These are phyloP conservation scores for Phytopythium ostracodes DNA, from an alignment of 352 stramenopile genomes.

Conservation along the genomic window DNA sequence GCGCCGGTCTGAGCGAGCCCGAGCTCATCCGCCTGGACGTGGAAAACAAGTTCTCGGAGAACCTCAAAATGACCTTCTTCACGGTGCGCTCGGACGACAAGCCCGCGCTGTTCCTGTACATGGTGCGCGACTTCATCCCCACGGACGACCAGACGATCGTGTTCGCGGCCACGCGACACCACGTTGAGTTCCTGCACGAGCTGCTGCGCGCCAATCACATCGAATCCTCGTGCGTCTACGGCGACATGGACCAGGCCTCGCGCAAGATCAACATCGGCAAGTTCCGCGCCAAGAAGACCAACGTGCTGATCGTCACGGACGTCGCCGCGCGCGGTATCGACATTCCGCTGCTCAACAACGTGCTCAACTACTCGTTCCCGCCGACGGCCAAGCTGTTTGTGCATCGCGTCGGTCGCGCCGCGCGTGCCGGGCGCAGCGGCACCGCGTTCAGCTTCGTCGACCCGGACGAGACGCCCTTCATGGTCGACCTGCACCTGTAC, in stretches of 20 bases:
- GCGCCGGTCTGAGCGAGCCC: constrained; percentile 95
- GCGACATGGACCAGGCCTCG: constrained; percentile 92
- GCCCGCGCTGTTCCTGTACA: constrained; percentile 94
- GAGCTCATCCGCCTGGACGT: constrained; percentile 97
- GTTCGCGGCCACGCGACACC: constrained; percentile 97
- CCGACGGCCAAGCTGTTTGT: constrained; percentile 93
- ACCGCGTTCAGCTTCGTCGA: constrained; percentile 97
- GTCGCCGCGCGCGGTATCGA: constrained; percentile 94
- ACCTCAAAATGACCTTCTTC: constrained; percentile 97
- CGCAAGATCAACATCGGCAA: constrained; percentile 90
- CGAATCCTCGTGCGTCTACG: constrained; percentile 89
- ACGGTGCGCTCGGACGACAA: constrained; percentile 95
- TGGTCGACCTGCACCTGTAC: constrained; percentile 98
- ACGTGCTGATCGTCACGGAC: constrained; percentile 93
- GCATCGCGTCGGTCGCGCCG: constrained; percentile 95
- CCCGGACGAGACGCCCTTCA: constrained; percentile 97
- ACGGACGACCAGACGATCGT: constrained; percentile 95
- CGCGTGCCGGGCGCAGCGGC: constrained; percentile 92
- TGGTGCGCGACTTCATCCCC: constrained; percentile 94
- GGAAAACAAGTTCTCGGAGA: constrained; percentile 98
- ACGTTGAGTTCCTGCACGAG: constrained; percentile 98
- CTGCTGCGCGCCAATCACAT: constrained; percentile 83
- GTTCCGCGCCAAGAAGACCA: constrained; percentile 89
- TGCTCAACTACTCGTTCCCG: constrained; percentile 95
- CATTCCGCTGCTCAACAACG: constrained; percentile 95